phyloP scores from a whole-genome alignment of 2,329 filamentous ascomycete genomes.

The Kalmusia sp. region DNA sequence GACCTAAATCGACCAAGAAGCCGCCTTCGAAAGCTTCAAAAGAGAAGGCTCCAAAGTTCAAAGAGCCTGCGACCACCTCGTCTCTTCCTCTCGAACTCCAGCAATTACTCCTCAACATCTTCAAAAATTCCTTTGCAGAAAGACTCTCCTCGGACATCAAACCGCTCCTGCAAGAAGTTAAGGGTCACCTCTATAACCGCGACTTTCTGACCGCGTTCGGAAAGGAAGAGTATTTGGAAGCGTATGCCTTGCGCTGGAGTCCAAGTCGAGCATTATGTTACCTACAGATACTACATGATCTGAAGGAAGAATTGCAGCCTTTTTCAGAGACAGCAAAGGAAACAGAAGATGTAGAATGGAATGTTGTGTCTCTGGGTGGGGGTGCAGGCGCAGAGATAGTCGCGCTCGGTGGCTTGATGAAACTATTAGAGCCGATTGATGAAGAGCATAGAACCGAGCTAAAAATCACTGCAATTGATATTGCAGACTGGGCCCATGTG shows the following conservation, averaged over 20 bases:
- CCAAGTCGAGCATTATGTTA: slow-evolving; percentile 86
- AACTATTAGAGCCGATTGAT: slow-evolving; percentile 28
- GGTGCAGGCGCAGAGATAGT: slow-evolving; percentile 73
- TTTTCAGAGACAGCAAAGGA: not conserved
- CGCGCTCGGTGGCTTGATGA: slow-evolving; percentile 64
- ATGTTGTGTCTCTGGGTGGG: slow-evolving; percentile 67
- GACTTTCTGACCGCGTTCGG: slow-evolving; percentile 86
- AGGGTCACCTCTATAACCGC: slow-evolving; percentile 82
- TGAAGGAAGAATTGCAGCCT: slow-evolving; percentile 27
- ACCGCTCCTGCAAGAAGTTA: slow-evolving; percentile 77
- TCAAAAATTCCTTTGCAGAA: slow-evolving; percentile 67
- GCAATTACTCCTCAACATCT: slow-evolving; percentile 76
- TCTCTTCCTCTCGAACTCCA: slow-evolving; percentile 62
- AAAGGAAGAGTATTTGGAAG: slow-evolving; percentile 72
- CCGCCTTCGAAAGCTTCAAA: slow-evolving; percentile 5
- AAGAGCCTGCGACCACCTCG: slow-evolving; percentile 15
- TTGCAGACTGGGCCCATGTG: slow-evolving; percentile 77
- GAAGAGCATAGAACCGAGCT: not conserved
- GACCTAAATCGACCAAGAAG: slow-evolving; percentile 17
- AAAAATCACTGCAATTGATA: slow-evolving; percentile 74
- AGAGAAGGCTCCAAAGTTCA: slow-evolving; percentile 16
- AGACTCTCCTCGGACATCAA: slow-evolving; percentile 55
- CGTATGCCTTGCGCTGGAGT: slow-evolving; percentile 91
- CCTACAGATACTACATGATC: slow-evolving; percentile 61
- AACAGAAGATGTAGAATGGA: slow-evolving; percentile 23